Conservation (phyloP, 345 rosid genomes). For the Hibiscus syriacus region DNA sequence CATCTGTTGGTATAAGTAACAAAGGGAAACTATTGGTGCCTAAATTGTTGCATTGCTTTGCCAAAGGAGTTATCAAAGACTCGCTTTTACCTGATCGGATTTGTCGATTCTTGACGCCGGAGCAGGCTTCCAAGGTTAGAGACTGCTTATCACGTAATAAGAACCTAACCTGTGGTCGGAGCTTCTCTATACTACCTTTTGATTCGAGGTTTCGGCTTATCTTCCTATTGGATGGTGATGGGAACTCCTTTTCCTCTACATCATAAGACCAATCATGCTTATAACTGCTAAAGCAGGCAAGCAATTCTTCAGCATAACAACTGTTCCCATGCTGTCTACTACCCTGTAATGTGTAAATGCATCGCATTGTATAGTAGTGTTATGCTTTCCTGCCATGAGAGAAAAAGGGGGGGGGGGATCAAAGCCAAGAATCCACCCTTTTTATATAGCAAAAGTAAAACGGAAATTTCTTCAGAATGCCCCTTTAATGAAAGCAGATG, state of each 20-base stretch:
- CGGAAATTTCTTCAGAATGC: no score
- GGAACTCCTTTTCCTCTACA: not conserved
- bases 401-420: no score
- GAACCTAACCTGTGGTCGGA: constrained; percentile 38
- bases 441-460: not conserved
- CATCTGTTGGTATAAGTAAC: constrained; percentile 41
- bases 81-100: constrained; percentile 45
- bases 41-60: constrained; percentile 44
- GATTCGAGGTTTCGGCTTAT: constrained; percentile 58
- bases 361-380: not conserved
- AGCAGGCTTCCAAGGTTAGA: constrained; percentile 41
- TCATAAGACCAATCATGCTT: not conserved
- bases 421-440: not conserved
- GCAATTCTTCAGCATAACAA: not conserved
- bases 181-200: constrained; percentile 43
- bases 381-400: not conserved
- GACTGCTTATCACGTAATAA: constrained; percentile 36
- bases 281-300: not conserved
- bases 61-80: constrained; percentile 40
- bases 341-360: not conserved
- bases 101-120: constrained; percentile 39
- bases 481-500: no score
- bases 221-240: constrained; percentile 26
- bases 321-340: not conserved
- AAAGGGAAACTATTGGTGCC: constrained; percentile 53